Base-by-base conservation (phyloP, 2,329 filamentous ascomycete genomes). In the Ascochyta koolunga region DNA sequence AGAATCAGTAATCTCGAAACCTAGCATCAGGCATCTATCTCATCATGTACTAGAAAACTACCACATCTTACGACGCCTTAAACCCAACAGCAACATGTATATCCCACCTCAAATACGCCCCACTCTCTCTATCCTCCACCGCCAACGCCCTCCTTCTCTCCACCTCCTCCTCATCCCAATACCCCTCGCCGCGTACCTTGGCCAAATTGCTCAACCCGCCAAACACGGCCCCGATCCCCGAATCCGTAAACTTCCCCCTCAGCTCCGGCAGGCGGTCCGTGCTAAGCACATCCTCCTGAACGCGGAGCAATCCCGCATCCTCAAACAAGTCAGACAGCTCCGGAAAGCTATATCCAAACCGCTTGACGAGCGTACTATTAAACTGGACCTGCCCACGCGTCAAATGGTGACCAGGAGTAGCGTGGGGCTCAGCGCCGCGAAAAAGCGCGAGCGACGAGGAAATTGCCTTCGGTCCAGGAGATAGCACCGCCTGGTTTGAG, bases 31-130 rank as follows among this genome's bases (percentile, higher is more conserved):
- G n/a, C n/a, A n/a, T n/a, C n/a, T n/a, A n/a, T n/a, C n/a, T n/a
- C n/a, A n/a, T n/a, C 8, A 27, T 27, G 10, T 27, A 8, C 8
- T 27, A 9, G 24, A 8, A 9, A 6, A 19, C 15, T 16, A 32
- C 7, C 7, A 11, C 15, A 1, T 32, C 45, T 58, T 36, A 56
- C 38, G 4, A n/a, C 9, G 38, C 16, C 50, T 44, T 65, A 22
- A 64, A 67, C 1, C 68, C 68, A 46, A 71, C 53, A 5, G 56
- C 54, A 56, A 70, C 58, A 56, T 70, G 60, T 32, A 71, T 54
- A 62, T 70, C 67, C 66, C 67, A 71, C 27, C 67, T 60, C 54
- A 67, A 38, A 58, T 71, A 71, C 16, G 65, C 65, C 1, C 67
- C 67, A 21, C 51, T 58, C 40, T 68, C 49, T 53, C 54, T 60